phyloP scores from a whole-genome alignment of 1,139 yeast genomes.

The Debaryomycetaceae sp. region DNA sequence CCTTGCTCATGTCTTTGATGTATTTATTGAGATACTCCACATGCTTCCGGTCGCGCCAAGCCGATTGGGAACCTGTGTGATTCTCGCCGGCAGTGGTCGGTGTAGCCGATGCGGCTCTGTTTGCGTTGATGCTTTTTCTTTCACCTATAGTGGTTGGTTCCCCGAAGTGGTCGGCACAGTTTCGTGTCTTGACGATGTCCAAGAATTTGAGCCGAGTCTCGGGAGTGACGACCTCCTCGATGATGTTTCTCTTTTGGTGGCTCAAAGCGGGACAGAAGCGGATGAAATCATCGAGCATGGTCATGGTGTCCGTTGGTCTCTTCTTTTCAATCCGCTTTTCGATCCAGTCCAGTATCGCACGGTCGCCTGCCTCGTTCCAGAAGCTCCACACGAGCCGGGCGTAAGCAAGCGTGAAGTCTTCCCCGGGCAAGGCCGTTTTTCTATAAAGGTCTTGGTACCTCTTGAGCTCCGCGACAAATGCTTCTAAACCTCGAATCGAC shows the following conservation, averaged over 20 bases:
- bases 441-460: not conserved
- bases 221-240: not conserved
- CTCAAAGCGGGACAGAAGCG: too few relatives aligned
- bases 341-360: not conserved
- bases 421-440: not conserved
- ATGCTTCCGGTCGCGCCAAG: too few relatives aligned
- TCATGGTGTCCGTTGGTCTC: too few relatives aligned
- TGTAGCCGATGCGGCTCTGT: constrained; percentile 1
- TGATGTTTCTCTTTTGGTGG: not conserved
- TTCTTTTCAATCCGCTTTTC: too few relatives aligned
- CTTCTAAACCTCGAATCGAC: not conserved
- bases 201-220: not conserved
- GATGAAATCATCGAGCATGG: not conserved
- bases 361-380: not conserved
- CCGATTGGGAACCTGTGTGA: too few relatives aligned
- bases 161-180: constrained; percentile 2
- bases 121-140: constrained; percentile 1
- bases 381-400: too few relatives aligned
- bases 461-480: not conserved
- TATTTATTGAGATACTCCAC: too few relatives aligned
- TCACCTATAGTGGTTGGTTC: constrained; percentile 1
- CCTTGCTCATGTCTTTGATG: too few relatives aligned
- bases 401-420: not conserved
- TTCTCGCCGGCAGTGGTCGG: too few relatives aligned
- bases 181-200: constrained; percentile 1